Conservation (phyloP, 352 stramenopile species). For the Plasmopara muralis region DNA sequence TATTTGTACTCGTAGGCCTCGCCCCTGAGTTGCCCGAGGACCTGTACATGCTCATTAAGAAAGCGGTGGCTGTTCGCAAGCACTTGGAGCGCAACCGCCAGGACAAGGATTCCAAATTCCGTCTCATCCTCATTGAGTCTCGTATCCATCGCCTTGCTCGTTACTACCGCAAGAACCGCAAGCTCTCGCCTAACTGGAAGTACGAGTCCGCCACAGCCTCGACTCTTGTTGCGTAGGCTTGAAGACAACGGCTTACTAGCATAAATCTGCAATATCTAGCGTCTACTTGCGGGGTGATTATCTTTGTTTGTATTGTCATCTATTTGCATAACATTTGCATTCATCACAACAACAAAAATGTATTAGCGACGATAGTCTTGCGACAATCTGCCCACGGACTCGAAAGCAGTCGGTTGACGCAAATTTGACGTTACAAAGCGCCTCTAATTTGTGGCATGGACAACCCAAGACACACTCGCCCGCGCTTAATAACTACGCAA, state of each 20-base stretch:
- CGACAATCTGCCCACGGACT: no score
- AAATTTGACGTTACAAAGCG: no score
- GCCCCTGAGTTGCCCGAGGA: conserved; percentile 99
- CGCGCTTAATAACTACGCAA: no score
- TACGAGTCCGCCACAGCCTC: conserved; percentile 98
- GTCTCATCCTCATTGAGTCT: conserved; percentile 99
- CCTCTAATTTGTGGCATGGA: no score
- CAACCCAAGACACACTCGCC: no score
- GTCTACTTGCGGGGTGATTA: no score
- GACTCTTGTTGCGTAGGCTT: conserved; percentile 97
- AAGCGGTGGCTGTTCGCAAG: conserved; percentile 99
- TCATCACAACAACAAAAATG: no score
- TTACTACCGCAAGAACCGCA: conserved; percentile 99
- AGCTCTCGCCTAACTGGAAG: conserved; percentile 99
- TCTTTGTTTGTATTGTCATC: no score
- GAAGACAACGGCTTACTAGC: background rate
- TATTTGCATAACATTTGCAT: no score
- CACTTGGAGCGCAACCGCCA: conserved; percentile 99
- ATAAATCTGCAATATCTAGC: no score
- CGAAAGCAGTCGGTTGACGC: no score
- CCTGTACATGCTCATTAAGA: conserved; percentile 99
- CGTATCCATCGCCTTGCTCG: conserved; percentile 97
- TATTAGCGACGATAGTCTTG: no score
- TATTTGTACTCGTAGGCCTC: conserved; percentile 58
- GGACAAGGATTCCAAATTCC: conserved; percentile 99